Evolutionary conservation across 768 basidiomycete genomes (phyloP).

Genomic region (Mycena leptocephala): DNA sequence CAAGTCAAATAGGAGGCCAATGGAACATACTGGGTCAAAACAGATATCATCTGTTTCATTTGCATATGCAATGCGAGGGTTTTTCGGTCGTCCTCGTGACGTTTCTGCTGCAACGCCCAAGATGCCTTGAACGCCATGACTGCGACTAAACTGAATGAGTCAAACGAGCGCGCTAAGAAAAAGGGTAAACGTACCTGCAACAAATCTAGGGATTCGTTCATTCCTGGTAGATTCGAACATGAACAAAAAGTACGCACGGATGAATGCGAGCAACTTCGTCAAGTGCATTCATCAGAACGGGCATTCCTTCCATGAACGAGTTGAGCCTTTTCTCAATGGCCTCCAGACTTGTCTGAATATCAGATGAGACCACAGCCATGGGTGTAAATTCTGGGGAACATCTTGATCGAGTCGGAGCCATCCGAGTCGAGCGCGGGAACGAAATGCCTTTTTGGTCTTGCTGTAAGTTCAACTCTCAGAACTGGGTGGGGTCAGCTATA

Average conservation of each 20-base stretch:
- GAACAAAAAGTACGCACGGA: conserved; percentile 34
- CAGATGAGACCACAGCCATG: too few relatives aligned
- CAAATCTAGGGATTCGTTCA: conserved; percentile 22
- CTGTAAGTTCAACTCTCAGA: too few relatives aligned
- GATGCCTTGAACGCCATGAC: conserved; percentile 59
- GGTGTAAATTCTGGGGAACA: too few relatives aligned
- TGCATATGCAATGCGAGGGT: conserved; percentile 53
- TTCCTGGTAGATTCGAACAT: neutral
- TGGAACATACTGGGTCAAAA: conserved; percentile 49
- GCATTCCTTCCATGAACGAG: conserved; percentile 28
- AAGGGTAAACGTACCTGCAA: conserved; percentile 13
- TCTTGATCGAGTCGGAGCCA: too few relatives aligned
- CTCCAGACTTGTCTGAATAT: conserved; percentile 4
- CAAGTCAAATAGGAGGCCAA: neutral
- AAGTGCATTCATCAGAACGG: conserved; percentile 41
- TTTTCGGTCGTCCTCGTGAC: conserved; percentile 58
- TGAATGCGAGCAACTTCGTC: conserved; percentile 47
- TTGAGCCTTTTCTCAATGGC: conserved; percentile 15
- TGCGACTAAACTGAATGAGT: conserved; percentile 42
- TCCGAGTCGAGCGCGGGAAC: too few relatives aligned
- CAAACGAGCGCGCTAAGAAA: accelerated
- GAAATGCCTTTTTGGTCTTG: too few relatives aligned
- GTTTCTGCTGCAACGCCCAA: conserved; percentile 54
- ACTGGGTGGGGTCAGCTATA: too few relatives aligned
- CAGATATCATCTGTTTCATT: conserved; percentile 60